A percentile compares a stretch with the other conserved stretches of the same genome.
phyloP scores from a whole-genome alignment of 208 protist genomes.

The Trichomonas tenax region DNA sequence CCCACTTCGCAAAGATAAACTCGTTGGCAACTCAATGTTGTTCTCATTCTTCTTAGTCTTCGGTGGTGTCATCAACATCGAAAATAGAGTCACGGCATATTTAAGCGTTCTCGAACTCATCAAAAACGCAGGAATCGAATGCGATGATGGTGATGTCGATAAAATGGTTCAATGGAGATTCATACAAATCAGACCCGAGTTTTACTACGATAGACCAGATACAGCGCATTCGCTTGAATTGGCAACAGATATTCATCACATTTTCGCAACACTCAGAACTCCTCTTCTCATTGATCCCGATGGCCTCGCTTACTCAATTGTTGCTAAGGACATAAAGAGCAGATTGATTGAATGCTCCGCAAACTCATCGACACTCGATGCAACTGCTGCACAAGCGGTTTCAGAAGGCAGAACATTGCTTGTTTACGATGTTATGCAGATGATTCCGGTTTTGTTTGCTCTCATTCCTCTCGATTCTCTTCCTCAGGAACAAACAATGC shows the following conservation, averaged over 20 bases:
- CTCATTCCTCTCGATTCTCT: not conserved
- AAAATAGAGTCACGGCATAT: not conserved
- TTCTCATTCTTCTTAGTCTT: not conserved
- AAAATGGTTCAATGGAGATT: not conserved
- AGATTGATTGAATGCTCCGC: not conserved
- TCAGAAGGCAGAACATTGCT: not conserved
- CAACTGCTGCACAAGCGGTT: not conserved
- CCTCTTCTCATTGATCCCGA: slow-evolving; percentile 1
- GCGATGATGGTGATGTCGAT: not conserved
- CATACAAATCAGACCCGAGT: not conserved
- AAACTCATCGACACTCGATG: not conserved
- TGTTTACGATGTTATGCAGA: not conserved
- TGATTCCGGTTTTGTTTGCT: not conserved
- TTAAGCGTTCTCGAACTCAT: not conserved
- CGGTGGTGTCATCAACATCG: not conserved
- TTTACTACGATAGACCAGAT: not conserved
- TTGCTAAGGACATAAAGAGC: not conserved
- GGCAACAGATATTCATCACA: not conserved
- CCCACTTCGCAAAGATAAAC: not conserved
- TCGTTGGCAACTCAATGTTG: not conserved
- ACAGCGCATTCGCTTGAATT: not conserved
- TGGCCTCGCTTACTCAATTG: not conserved
- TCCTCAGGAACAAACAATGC: not conserved
- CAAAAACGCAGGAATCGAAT: not conserved
- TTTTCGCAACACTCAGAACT: not conserved